These are phyloP conservation scores for Lachnellula hyalina DNA, from an alignment of 2,329 filamentous ascomycete species.

Conservation along the genomic window DNA sequence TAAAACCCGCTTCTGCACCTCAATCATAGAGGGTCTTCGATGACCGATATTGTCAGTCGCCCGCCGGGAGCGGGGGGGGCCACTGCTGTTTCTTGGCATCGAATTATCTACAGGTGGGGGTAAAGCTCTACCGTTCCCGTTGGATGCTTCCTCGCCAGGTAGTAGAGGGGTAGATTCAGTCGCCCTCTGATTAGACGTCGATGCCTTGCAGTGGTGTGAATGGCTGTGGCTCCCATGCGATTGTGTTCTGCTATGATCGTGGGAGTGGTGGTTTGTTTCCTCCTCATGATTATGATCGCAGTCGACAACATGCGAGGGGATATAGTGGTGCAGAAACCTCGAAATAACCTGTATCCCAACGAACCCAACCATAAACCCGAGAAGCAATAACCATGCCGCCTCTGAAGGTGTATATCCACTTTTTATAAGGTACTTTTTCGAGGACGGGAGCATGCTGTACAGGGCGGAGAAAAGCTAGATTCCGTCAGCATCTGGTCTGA, in stretches of 20 bases:
- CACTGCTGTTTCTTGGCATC: background rate
- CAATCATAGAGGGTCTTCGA: slow-evolving; percentile 48
- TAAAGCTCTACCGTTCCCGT: slow-evolving; percentile 13
- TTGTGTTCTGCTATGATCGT: slow-evolving; percentile 18
- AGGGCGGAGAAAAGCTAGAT: slow-evolving; percentile 80
- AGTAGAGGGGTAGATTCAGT: slow-evolving; percentile 28
- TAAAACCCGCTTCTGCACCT: slow-evolving; percentile 52
- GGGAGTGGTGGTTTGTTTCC: slow-evolving; percentile 27
- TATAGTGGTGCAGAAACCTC: slow-evolving; percentile 63
- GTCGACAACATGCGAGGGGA: slow-evolving; percentile 75
- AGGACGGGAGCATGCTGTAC: slow-evolving; percentile 87
- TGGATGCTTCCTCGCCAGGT: slow-evolving; percentile 6
- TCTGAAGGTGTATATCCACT: slow-evolving; percentile 60
- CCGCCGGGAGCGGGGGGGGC: slow-evolving; percentile 2
- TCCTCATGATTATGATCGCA: slow-evolving; percentile 71
- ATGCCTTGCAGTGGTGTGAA: slow-evolving; percentile 7
- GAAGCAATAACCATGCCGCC: slow-evolving; percentile 66
- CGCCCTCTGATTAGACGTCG: slow-evolving; percentile 11
- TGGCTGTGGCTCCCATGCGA: slow-evolving; percentile 7
- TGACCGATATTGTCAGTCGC: background rate
- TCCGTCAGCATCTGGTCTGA: slow-evolving; percentile 5
- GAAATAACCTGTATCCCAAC: slow-evolving; percentile 71
- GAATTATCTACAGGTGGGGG: background rate
- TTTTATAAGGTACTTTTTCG: slow-evolving; percentile 69
- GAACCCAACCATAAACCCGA: slow-evolving; percentile 65